Base-by-base conservation (phyloP, 2,329 filamentous ascomycete species). In the Ophiostoma ulmi region DNA sequence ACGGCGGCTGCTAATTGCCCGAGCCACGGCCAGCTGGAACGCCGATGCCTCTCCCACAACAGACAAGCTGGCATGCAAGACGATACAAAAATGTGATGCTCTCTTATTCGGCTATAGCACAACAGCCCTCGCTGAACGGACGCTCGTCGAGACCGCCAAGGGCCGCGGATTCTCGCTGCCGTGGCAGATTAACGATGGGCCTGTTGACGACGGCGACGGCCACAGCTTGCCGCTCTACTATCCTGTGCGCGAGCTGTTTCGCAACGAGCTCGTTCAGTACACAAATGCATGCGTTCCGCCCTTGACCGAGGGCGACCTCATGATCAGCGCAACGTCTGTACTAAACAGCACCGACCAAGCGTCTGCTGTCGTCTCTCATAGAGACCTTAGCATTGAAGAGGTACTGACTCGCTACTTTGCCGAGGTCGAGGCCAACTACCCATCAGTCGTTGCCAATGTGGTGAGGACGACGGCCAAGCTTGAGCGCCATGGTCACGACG, bases 391-490 rank as follows among this genome's bases (percentile, higher is more conserved):
- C 65, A 97, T 99, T 76, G 93, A 97, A 77, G 90, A 94, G 75
- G 86, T 99, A 70, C 94, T 98, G 90, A 82, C 85, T 71, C 89
- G 93, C 71, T 99, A 97, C 79, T 97, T 99, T 76, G 87, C 88
- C 74, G 90, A 88, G 58, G 92, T 97, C 20, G 94, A 97, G 78
- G 87, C 88, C 74, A 91, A 90, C 72, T 97, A 96, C 77, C 92
- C 94, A 3, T 92, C 91, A 70, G 93, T 98, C 70, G 94, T 99
- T 74, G 91, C 94, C 41, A 99, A 99, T 78, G 95, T 99, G 11
- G 94, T 97, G 5, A 88, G 93, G 73, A 99, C 94, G 44, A 90
- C 91, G n/a, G 90, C 88, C 69, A 97, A 96, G 80, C 84, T 98
- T 58, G 83, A 88, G 65, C 80, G 87, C 36, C 65, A 63, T 11